Percentiles rank a stretch among this genome's conserved stretches.
These are phyloP conservation scores for Tricharina praecox DNA, from an alignment of 495 filamentous ascomycete species.

Conservation along the genomic window DNA sequence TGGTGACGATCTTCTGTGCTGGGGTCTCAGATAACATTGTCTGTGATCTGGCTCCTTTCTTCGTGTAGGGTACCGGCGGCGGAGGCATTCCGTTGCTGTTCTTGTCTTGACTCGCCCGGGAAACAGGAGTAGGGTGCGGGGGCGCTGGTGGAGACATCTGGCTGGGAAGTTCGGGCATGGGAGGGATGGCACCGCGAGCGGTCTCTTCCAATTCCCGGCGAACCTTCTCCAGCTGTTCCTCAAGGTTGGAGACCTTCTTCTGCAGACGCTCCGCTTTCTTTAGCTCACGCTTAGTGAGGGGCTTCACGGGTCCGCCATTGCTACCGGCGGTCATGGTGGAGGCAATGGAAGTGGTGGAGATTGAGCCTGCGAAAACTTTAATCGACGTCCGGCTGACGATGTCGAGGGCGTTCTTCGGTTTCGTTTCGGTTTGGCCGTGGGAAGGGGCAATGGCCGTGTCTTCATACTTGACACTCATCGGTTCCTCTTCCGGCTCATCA, in stretches of 20 bases:
- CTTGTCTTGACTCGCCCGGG: neutral
- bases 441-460: neutral
- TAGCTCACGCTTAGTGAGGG: constrained; percentile 14
- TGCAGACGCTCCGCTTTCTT: constrained; percentile 20
- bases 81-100: neutral
- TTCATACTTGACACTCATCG: neutral
- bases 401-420: neutral
- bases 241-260: constrained; percentile 23
- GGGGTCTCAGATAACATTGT: neutral
- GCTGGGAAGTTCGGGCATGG: neutral
- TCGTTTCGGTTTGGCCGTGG: neutral
- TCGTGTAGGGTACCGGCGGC: too few relatives aligned
- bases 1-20: neutral
- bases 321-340: neutral
- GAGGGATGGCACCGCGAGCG: constrained; percentile 1
- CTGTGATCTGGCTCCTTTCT: too few relatives aligned
- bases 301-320: neutral
- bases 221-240: constrained; percentile 19
- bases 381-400: neutral
- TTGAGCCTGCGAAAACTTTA: too few relatives aligned
- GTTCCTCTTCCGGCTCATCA: neutral
- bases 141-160: constrained; percentile 19
- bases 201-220: constrained; percentile 15
- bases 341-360: neutral
- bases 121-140: constrained; percentile 15